phyloP scores from a whole-genome alignment of 2,329 filamentous ascomycete genomes.

The Endoconidiophora polonica region DNA sequence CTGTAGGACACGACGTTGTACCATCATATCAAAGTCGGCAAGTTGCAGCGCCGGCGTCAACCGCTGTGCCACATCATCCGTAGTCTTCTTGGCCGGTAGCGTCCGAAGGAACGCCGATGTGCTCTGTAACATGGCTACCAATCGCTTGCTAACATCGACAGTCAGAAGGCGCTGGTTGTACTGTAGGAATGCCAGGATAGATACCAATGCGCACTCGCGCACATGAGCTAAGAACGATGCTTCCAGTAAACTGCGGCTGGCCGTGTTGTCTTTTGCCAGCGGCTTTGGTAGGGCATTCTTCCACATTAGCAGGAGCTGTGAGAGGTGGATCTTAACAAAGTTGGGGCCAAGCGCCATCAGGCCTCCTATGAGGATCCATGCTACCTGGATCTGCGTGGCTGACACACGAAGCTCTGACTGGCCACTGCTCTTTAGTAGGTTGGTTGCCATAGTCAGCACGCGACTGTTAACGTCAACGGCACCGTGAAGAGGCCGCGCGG shows the following conservation, averaged over 20 bases:
- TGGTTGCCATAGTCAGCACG: slow-evolving; percentile 79
- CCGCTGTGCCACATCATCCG: slow-evolving; percentile 72
- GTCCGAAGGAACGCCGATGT: slow-evolving; percentile 80
- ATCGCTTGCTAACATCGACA: slow-evolving; percentile 80
- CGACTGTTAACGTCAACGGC: slow-evolving; percentile 91
- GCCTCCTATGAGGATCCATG: slow-evolving; percentile 92
- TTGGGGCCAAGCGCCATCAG: slow-evolving; percentile 93
- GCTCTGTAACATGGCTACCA: slow-evolving; percentile 88
- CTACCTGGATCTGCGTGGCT: slow-evolving; percentile 89
- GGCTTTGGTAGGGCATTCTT: slow-evolving; percentile 94
- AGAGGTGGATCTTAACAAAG: slow-evolving; percentile 96
- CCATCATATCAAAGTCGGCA: slow-evolving; percentile 82
- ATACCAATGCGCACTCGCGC: slow-evolving; percentile 81
- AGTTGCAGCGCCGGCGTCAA: slow-evolving; percentile 75
- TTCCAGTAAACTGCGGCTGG: slow-evolving; percentile 69
- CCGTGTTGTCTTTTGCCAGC: slow-evolving; percentile 78
- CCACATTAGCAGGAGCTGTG: slow-evolving; percentile 85
- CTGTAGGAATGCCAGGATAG: slow-evolving; percentile 79
- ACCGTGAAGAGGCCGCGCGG: slow-evolving; percentile 74
- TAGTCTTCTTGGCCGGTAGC: slow-evolving; percentile 65
- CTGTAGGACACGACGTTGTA: slow-evolving; percentile 79
- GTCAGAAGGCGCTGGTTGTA: slow-evolving; percentile 87
- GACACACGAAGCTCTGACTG: slow-evolving; percentile 82
- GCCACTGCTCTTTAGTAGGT: slow-evolving; percentile 78
- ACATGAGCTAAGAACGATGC: slow-evolving; percentile 89